These are phyloP conservation scores for Emiliania huxleyi DNA, from an alignment of 78 protist species.

Conservation along the genomic window DNA sequence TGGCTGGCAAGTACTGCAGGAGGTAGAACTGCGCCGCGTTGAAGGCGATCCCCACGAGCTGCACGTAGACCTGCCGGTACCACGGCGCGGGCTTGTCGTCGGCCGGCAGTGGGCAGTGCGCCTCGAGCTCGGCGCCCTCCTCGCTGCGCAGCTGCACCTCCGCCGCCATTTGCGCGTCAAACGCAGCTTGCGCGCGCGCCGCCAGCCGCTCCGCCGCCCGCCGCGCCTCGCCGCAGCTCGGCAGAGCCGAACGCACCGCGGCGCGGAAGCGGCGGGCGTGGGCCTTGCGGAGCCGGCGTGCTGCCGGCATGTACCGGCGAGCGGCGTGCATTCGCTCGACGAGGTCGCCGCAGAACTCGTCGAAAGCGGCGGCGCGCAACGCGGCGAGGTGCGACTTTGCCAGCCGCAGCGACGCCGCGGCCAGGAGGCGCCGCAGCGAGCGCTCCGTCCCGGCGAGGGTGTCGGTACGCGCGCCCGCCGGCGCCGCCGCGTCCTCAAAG, in stretches of 20 bases:
- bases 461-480: not conserved
- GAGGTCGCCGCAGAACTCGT: not conserved
- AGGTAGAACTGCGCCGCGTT: not conserved
- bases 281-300: not conserved
- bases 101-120: not conserved
- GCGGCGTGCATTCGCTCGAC: not conserved
- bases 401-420: not conserved
- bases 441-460: not conserved
- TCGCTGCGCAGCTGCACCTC: not conserved
- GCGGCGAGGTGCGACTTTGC: not conserved
- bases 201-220: not conserved
- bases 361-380: not conserved
- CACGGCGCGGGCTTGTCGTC: not conserved
- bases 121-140: not conserved
- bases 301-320: not conserved
- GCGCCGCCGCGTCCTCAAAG: not conserved
- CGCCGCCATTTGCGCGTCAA: not conserved
- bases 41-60: not conserved
- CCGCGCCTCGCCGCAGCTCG: not conserved
- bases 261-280: not conserved
- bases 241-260: not conserved
- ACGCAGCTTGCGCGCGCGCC: not conserved
- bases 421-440: not conserved
- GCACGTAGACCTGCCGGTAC: not conserved
- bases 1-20: not conserved